Base-by-base conservation (phyloP, 1,139 yeast species). In the Geotrichum histeridarum region DNA sequence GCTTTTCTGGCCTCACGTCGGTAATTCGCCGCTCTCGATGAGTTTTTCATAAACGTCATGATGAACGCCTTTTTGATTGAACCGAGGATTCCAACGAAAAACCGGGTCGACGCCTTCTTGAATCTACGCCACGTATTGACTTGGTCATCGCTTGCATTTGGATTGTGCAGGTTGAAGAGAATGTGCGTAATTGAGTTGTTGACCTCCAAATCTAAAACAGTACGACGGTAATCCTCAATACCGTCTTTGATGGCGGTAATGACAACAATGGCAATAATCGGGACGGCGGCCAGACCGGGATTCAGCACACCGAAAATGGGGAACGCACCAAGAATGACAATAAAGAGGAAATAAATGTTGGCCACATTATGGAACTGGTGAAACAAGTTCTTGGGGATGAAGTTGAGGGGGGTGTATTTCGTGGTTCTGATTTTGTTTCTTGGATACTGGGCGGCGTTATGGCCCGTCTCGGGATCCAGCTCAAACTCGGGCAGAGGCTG, bases 201-300 rank as follows among this genome's bases (percentile, higher is more conserved):
- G 61, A 93, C 81, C 63, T 91, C 96, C 60, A 82, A 73, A 70
- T 93, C 99, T 60, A 85, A 77, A 1, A 79, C 73, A 1, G 87
- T 84, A 68, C 99, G 80, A 63, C 94, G 80, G 58, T 90, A 91
- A 71, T 93, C 99, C 70, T 93, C 99, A 60, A 93, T 77, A 0
- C 95, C 98, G 73, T 93, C 99, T 67, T 91, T 91, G 61, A 87
- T 72, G 8, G 96, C 98, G 1, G 99, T 93, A 57, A 93, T 79
- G 57, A 79, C 75, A 43, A 93, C 96, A 74, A 93, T 91, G 56
- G 90, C 97, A 70, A 91, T 87, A 69, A 93, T 81, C 2, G 99
- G 99, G 47, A 90, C 97, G 1, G 96, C 91, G 8, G 95, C 86
- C 59, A 93, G 73, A 2, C 93, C 98, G 0, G 99, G 97, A 60